phyloP scores from a whole-genome alignment of 2,329 filamentous ascomycete species.

The Rhytidhysteron rufulum region DNA sequence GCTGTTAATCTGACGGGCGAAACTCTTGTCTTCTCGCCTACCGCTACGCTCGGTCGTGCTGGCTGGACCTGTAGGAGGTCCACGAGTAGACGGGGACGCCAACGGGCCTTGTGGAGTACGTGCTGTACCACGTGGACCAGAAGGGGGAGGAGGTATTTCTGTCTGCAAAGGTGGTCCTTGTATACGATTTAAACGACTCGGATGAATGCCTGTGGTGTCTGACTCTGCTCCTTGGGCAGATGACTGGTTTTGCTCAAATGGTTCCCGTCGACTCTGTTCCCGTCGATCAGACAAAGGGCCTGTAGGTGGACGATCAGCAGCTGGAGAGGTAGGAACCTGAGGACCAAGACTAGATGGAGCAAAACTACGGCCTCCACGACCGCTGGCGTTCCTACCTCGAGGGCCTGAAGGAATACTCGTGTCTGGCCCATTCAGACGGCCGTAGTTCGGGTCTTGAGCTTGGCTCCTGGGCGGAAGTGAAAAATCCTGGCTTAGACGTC shows the following conservation, averaged over 20 bases:
- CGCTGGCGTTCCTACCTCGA: conserved; percentile 39
- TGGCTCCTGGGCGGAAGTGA: conserved; percentile 28
- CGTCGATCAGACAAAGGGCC: conserved; percentile 23
- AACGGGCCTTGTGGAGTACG: conserved; percentile 21
- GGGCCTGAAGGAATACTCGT: conserved; percentile 54
- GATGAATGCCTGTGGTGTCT: conserved; percentile 49
- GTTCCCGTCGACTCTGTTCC: conserved; percentile 6
- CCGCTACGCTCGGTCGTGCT: conserved; percentile 22
- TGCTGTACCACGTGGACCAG: conserved; percentile 29
- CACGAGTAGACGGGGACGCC: conserved; percentile 24
- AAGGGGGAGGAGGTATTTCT: conserved; percentile 29
- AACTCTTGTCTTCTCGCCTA: conserved; percentile 17
- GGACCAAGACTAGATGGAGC: conserved; percentile 22
- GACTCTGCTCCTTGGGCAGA: conserved; percentile 22
- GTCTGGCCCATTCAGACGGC: conserved; percentile 44
- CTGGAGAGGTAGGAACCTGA: conserved; percentile 18
- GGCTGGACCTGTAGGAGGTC: conserved; percentile 30
- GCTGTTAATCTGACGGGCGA: conserved; percentile 25
- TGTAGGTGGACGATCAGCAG: conserved; percentile 9
- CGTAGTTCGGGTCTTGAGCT: conserved; percentile 46
- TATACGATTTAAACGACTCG: conserved; percentile 49
- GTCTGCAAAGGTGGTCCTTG: conserved; percentile 29
- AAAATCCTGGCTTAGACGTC: conserved; percentile 44
- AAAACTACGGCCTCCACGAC: conserved; percentile 38
- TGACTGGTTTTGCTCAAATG: conserved; percentile 20